Evolutionary conservation across 139 green algal species (phyloP).

Genomic region (Chlorella sp.): DNA sequence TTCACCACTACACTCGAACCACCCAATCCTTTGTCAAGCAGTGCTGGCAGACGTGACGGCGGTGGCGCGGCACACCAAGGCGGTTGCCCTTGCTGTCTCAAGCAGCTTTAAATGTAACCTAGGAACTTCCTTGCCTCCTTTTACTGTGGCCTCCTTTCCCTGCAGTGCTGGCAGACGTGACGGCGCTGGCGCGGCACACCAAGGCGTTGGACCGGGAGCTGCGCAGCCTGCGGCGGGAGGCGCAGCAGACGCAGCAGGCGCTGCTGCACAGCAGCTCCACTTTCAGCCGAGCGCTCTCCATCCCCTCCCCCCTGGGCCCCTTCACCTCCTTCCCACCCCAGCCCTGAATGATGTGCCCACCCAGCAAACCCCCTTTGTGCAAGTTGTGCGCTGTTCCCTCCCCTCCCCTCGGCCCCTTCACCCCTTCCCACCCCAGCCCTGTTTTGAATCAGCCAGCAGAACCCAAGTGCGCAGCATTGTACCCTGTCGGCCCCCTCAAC

Average conservation of each 20-base stretch:
- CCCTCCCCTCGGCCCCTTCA: slow-evolving; percentile 18
- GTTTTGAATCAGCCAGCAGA: neutral
- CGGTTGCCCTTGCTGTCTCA: no score
- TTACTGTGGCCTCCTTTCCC: neutral
- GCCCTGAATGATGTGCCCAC: no score
- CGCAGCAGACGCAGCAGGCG: slow-evolving; percentile 23
- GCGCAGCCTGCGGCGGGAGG: neutral
- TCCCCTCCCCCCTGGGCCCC: slow-evolving; percentile 12
- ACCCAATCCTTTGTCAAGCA: no score
- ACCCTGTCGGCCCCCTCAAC: no score
- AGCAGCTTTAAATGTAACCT: no score
- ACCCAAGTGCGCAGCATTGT: no score
- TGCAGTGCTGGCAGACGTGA: slow-evolving; percentile 18
- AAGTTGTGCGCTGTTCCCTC: neutral
- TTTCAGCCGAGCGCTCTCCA: slow-evolving; percentile 15
- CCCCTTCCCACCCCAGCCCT: slow-evolving; percentile 18
- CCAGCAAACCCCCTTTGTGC: neutral
- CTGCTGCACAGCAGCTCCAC: slow-evolving; percentile 5
- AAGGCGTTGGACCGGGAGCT: slow-evolving; percentile 25
- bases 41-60: slow-evolving; percentile 16
- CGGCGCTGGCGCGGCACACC: slow-evolving; percentile 28
- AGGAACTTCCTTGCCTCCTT: neutral
- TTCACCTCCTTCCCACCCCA: slow-evolving; percentile 25
- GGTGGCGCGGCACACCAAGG: slow-evolving; percentile 26
- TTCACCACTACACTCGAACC: no score